Percentiles rank a stretch among this genome's conserved stretches.
phyloP scores from a whole-genome alignment of 768 basidiomycete species.

The Hortiboletus campestris region DNA sequence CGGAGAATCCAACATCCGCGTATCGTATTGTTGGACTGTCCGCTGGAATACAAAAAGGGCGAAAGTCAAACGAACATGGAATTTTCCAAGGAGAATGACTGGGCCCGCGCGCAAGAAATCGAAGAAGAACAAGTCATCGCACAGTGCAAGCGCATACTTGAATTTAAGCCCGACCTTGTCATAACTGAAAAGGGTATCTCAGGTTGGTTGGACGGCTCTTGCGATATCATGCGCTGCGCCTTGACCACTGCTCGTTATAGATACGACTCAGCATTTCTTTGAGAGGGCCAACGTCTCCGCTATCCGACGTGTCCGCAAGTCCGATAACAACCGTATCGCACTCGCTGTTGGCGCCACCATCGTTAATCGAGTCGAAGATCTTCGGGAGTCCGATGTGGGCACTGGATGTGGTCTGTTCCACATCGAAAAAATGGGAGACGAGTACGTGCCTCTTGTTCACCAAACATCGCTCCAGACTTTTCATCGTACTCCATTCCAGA shows the following conservation, averaged over 20 bases:
- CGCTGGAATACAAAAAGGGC: constrained; percentile 98
- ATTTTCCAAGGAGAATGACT: constrained; percentile 91
- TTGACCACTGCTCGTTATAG: constrained; percentile 36
- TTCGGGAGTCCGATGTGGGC: constrained; percentile 89
- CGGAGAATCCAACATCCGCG: constrained; percentile 86
- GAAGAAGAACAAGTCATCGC: constrained; percentile 96
- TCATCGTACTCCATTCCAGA: constrained; percentile 37
- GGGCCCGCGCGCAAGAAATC: constrained; percentile 87
- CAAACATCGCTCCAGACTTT: background rate
- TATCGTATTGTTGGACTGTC: constrained; percentile 89
- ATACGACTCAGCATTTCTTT: constrained; percentile 91
- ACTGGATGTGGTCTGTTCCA: constrained; percentile 95
- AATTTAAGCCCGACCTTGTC: constrained; percentile 92
- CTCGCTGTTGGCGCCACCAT: constrained; percentile 95
- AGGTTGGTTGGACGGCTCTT: constrained; percentile 47
- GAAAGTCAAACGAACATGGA: constrained; percentile 99
- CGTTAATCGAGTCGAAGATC: constrained; percentile 93
- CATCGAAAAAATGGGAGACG: constrained; percentile 96
- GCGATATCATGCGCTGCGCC: background rate
- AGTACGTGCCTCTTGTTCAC: constrained; percentile 41
- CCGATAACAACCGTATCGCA: constrained; percentile 98
- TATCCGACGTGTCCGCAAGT: constrained; percentile 95
- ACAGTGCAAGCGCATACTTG: constrained; percentile 79
- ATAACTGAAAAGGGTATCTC: constrained; percentile 98
- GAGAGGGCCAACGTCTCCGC: constrained; percentile 88